Conservation (phyloP, 306 rosid species). For the Prunus kanzakura region DNA sequence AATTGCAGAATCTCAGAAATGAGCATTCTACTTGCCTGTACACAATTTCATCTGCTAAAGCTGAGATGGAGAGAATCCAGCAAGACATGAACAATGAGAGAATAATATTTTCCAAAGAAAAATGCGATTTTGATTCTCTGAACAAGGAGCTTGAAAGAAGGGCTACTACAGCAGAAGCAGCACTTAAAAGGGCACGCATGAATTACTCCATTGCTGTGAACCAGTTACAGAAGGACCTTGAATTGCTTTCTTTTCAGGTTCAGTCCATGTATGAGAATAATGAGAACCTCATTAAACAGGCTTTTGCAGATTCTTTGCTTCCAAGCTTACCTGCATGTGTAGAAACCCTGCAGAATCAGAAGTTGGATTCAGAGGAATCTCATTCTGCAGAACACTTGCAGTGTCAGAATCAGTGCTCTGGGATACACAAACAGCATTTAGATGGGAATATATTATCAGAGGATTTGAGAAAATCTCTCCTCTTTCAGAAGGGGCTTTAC, state of each 20-base stretch:
- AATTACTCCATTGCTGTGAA: conserved; percentile 94
- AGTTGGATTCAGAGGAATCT: conserved; percentile 42
- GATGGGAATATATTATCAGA: conserved; percentile 55
- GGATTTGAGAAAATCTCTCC: conserved; percentile 71
- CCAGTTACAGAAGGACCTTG: conserved; percentile 97
- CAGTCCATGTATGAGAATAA: conserved; percentile 86
- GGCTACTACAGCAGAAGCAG: conserved; percentile 78
- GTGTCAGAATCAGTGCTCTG: conserved; percentile 42
- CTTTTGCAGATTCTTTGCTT: conserved; percentile 64
- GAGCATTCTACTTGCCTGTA: conserved; percentile 88
- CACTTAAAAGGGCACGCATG: conserved; percentile 92
- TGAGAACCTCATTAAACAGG: conserved; percentile 81
- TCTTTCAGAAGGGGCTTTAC: conserved; percentile 73
- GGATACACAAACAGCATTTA: conserved; percentile 48
- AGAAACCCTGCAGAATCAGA: conserved; percentile 37
- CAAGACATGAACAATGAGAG: conserved; percentile 75
- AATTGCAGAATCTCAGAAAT: conserved; percentile 85
- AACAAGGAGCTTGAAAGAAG: conserved; percentile 84
- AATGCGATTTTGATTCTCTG: conserved; percentile 55
- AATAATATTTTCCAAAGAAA: conserved; percentile 66
- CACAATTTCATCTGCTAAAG: conserved; percentile 80
- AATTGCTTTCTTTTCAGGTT: conserved; percentile 82
- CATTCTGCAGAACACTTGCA: conserved; percentile 38
- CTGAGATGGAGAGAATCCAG: conserved; percentile 76
- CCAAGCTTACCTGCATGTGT: conserved; percentile 42